Conservation (phyloP, 306 rosid species). For the Sindora glabra region DNA sequence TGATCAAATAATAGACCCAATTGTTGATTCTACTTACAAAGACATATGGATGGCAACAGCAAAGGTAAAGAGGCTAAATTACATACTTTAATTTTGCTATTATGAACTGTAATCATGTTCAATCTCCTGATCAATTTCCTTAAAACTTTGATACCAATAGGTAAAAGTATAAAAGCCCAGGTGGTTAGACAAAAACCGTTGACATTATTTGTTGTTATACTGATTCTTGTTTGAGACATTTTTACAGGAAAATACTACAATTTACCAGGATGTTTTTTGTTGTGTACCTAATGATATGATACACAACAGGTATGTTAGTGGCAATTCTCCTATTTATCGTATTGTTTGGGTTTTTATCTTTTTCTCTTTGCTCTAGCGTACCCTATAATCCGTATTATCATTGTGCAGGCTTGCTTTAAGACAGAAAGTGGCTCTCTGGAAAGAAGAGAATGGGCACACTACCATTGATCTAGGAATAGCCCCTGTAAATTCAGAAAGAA, state of each 20-base stretch:
- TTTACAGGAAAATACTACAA: conserved; percentile 70
- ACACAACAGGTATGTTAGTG: conserved; percentile 56
- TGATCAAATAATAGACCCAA: conserved; percentile 65
- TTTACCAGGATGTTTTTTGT: conserved; percentile 85
- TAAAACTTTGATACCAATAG: background rate
- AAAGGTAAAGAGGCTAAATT: conserved; percentile 42
- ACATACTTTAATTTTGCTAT: background rate
- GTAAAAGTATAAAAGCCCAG: background rate
- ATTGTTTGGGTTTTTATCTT: background rate
- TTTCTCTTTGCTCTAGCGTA: conserved; percentile 18
- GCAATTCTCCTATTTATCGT: background rate
- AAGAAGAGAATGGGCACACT: conserved; percentile 68
- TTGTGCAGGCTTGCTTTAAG: conserved; percentile 66
- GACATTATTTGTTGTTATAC: too few relatives aligned
- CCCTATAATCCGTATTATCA: background rate
- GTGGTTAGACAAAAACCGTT: too few relatives aligned
- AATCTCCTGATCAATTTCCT: background rate
- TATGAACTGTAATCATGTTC: background rate
- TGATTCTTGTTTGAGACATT: conserved; percentile 16
- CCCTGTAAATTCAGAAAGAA: conserved; percentile 49
- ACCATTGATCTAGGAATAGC: conserved; percentile 93
- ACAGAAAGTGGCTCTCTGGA: conserved; percentile 58
- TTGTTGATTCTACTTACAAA: conserved; percentile 77
- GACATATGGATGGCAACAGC: conserved; percentile 93
- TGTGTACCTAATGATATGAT: conserved; percentile 87